Percentiles rank a stretch among this genome's conserved stretches.
Conservation (phyloP, 805 yeast species). For the Ogataea minuta region DNA sequence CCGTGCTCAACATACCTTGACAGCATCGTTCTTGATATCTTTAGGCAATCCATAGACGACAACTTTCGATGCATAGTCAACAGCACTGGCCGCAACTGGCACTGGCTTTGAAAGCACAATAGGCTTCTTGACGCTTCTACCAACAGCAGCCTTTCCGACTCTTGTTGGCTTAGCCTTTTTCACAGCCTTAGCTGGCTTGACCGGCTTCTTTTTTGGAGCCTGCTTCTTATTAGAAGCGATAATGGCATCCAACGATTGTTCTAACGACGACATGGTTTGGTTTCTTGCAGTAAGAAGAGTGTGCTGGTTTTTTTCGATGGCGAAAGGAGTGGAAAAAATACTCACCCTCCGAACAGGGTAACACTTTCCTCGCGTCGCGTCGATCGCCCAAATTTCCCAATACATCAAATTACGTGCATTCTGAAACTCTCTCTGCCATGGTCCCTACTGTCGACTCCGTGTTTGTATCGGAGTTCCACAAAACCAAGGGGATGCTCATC, state of each 20-base stretch:
- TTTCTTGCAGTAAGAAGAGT: not conserved
- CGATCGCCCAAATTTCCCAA: conserved; percentile 6
- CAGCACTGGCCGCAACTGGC: conserved; percentile 20
- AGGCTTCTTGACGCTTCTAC: conserved; percentile 12
- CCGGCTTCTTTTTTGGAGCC: conserved; percentile 32
- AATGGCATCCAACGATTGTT: conserved; percentile 93
- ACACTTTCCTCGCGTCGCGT: conserved; percentile 8
- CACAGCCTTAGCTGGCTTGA: conserved; percentile 31
- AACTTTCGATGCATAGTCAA: conserved; percentile 69
- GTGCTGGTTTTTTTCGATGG: conserved; percentile 10
- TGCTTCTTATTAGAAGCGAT: conserved; percentile 53
- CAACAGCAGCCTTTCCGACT: conserved; percentile 31
- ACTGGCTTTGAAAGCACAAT: conserved; percentile 21
- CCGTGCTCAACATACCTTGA: conserved; percentile 40
- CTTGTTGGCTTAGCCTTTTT: conserved; percentile 32
- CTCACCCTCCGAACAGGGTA: conserved; percentile 8
- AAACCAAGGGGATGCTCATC: conserved; percentile 68
- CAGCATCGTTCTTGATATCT: conserved; percentile 80
- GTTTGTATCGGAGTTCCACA: conserved; percentile 76
- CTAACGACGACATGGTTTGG: conserved; percentile 70
- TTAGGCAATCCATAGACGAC: conserved; percentile 65
- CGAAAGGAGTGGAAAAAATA: conserved; percentile 9
- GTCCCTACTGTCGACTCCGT: conserved; percentile 25
- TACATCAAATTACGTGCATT: conserved; percentile 7
- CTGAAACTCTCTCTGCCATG: conserved; percentile 1